These are phyloP conservation scores for Parietaria judaica DNA, from an alignment of 306 rosid species.

Conservation along the genomic window DNA sequence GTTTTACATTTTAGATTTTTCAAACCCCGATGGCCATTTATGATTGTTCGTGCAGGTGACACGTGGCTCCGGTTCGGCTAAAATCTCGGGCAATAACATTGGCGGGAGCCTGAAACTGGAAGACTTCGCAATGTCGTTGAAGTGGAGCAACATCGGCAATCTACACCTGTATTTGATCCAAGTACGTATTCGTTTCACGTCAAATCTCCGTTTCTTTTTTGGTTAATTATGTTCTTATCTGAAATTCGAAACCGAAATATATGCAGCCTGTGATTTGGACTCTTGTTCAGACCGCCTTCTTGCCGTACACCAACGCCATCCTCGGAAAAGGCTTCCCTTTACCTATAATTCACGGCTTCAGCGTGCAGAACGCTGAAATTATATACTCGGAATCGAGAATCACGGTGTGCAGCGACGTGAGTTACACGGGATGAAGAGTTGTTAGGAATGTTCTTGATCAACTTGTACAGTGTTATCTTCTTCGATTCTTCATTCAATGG, in stretches of 20 bases:
- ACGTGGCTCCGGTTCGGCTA: conserved; percentile 49
- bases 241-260: background rate
- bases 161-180: conserved; percentile 69
- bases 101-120: conserved; percentile 46
- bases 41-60: conserved; percentile 38
- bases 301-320: conserved; percentile 63
- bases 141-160: conserved; percentile 81
- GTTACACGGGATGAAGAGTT: conserved; percentile 25
- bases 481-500: no score
- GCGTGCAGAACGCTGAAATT: conserved; percentile 52
- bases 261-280: conserved; percentile 75
- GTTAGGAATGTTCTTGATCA: conserved; percentile 11
- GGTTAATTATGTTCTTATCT: background rate
- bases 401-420: conserved; percentile 58
- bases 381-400: conserved; percentile 48
- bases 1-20: no score
- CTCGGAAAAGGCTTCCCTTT: conserved; percentile 69
- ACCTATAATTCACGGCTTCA: conserved; percentile 68
- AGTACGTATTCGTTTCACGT: conserved; percentile 27
- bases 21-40: no score
- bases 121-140: conserved; percentile 63
- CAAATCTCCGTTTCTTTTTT: background rate
- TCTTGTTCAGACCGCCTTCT: conserved; percentile 51
- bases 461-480: no score
- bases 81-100: conserved; percentile 63